Conservation (phyloP, 768 basidiomycete species). For the Lentinus brumalis region DNA sequence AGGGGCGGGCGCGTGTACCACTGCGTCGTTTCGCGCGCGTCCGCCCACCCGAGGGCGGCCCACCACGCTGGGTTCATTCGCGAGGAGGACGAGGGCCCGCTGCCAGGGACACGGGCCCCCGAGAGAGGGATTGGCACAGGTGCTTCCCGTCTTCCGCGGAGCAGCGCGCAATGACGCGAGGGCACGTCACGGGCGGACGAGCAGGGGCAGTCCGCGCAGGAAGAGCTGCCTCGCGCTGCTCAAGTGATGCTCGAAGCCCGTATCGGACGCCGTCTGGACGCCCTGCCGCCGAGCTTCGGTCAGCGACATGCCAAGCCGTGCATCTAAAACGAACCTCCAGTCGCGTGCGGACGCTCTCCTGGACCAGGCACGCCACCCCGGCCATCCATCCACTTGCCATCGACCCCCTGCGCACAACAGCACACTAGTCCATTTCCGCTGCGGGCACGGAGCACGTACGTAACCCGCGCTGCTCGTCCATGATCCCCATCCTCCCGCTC, state of each 20-base stretch:
- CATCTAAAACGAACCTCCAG: constrained; percentile 2
- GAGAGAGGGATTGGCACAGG: background rate
- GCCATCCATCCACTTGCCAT: background rate
- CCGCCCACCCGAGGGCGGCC: background rate
- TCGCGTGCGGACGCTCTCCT: background rate
- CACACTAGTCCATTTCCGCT: background rate
- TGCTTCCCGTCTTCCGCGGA: constrained; percentile 17
- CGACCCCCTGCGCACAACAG: background rate
- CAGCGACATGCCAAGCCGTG: constrained; percentile 9
- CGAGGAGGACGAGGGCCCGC: background rate
- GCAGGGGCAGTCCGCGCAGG: background rate
- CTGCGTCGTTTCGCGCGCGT: constrained; percentile 8
- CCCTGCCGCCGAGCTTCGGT: constrained; percentile 17
- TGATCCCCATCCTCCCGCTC: background rate
- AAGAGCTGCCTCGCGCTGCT: constrained; percentile 5
- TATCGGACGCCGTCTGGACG: background rate
- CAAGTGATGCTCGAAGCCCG: constrained; percentile 11
- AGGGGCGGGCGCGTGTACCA: constrained; percentile 4
- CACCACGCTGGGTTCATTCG: background rate
- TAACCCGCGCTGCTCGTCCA: constrained; percentile 8
- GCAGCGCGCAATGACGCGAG: constrained; percentile 16
- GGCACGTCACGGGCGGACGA: background rate
- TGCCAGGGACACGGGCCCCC: background rate
- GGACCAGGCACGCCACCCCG: constrained; percentile 4
- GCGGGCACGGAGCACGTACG: constrained; percentile 8